A percentile compares a stretch with the other conserved stretches of the same genome.
Conservation (phyloP, 208 protist species). For the Lotmaria passim region DNA sequence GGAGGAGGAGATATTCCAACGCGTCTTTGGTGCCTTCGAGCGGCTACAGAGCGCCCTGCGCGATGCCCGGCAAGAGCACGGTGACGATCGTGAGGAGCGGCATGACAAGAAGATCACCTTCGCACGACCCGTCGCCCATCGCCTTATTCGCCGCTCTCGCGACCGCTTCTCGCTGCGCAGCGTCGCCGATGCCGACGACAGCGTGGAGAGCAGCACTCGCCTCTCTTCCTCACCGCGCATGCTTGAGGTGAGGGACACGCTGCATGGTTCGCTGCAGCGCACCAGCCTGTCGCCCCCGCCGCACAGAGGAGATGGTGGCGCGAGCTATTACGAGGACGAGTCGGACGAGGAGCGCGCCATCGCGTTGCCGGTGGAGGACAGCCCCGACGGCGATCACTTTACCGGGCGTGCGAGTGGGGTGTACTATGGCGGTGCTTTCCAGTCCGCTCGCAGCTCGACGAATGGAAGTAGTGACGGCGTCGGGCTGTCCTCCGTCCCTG, state of each 20-base stretch:
- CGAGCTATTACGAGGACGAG: not conserved
- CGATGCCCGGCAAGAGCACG: slow-evolving; percentile 42
- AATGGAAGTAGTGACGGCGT: not conserved
- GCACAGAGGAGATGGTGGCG: not conserved
- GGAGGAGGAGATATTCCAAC: slow-evolving; percentile 22
- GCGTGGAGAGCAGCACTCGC: slow-evolving; percentile 14
- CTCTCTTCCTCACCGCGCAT: slow-evolving; percentile 13
- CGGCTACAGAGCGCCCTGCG: slow-evolving; percentile 41
- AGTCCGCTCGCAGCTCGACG: slow-evolving; percentile 11
- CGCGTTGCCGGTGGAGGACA: slow-evolving; percentile 28
- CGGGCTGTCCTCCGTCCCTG: not conserved
- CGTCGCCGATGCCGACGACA: slow-evolving; percentile 33
- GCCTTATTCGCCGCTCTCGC: slow-evolving; percentile 42
- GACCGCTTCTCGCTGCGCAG: slow-evolving; percentile 48
- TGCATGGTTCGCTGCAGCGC: slow-evolving; percentile 16
- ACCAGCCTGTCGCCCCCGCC: slow-evolving; percentile 2
- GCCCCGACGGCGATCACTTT: slow-evolving; percentile 34
- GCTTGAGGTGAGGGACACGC: not conserved
- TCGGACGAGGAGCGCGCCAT: not conserved
- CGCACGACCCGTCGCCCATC: slow-evolving; percentile 44
- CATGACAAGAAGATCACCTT: slow-evolving; percentile 48
- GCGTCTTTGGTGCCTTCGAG: slow-evolving; percentile 35
- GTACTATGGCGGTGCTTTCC: slow-evolving; percentile 55
- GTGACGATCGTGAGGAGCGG: not conserved
- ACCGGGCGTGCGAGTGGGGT: slow-evolving; percentile 56